Evolutionary conservation across 1,284 basidiomycete genomes (phyloP).

Genomic region (Ganoderma lucidum): DNA sequence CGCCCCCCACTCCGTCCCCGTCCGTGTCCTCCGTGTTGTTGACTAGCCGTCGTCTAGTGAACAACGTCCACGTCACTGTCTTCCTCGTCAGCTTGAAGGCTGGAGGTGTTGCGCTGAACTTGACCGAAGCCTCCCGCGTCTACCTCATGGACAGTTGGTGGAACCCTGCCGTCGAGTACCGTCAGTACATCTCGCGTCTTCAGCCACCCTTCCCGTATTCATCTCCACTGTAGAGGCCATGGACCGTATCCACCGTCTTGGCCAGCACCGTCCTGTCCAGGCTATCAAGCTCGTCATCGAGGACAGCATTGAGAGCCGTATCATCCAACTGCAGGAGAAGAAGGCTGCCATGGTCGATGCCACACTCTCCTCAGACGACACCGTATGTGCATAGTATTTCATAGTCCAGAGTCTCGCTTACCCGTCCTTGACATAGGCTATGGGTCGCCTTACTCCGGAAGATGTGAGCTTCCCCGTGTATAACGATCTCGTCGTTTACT

Average conservation of each 20-base stretch:
- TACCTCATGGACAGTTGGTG: constrained; percentile 94
- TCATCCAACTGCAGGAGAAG: constrained; percentile 96
- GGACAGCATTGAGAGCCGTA: constrained; percentile 96
- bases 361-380: constrained; percentile 80
- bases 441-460: constrained; percentile 89
- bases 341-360: constrained; percentile 89
- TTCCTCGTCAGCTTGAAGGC: constrained; percentile 97
- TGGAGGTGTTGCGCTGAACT: constrained; percentile 93
- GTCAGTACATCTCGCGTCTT: constrained; percentile 20
- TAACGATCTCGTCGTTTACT: constrained; percentile 11
- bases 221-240: constrained; percentile 78
- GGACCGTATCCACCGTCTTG: constrained; percentile 94
- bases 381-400: constrained; percentile 49
- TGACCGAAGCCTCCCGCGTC: constrained; percentile 94
- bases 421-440: constrained; percentile 58
- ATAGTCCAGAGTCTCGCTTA: not conserved
- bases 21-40: constrained; percentile 13
- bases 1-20: constrained; percentile 43
- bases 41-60: constrained; percentile 61
- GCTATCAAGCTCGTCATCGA: constrained; percentile 96
- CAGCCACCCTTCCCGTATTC: not conserved
- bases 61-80: constrained; percentile 93
- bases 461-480: constrained; percentile 68
- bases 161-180: constrained; percentile 79
- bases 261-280: constrained; percentile 91